These are phyloP conservation scores for Zasmidium angulare DNA, from an alignment of 2,329 filamentous ascomycete genomes.

Conservation along the genomic window DNA sequence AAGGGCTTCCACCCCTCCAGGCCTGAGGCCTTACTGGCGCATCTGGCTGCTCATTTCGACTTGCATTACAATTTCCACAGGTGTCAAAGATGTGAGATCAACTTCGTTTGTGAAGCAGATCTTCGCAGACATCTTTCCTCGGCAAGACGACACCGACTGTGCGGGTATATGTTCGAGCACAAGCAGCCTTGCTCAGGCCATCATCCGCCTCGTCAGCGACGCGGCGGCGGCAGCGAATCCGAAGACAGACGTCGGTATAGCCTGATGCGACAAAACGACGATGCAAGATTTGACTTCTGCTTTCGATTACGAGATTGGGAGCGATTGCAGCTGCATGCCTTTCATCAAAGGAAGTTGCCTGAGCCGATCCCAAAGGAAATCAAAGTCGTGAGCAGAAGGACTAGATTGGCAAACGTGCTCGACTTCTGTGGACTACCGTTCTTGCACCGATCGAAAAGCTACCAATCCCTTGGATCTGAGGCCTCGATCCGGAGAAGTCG, in stretches of 20 bases:
- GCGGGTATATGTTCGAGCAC: conserved; percentile 24
- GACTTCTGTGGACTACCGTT: not conserved
- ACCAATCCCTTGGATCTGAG: not conserved
- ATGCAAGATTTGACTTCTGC: conserved; percentile 20
- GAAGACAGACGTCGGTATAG: not conserved
- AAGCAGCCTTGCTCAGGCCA: conserved; percentile 19
- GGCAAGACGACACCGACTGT: conserved; percentile 10
- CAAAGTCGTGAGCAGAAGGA: not conserved
- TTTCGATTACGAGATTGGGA: conserved; percentile 24
- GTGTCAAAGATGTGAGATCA: conserved; percentile 20
- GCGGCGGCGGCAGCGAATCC: not conserved
- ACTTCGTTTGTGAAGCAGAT: conserved; percentile 20
- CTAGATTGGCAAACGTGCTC: not conserved
- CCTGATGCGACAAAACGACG: not conserved
- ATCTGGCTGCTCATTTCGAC: conserved; percentile 8
- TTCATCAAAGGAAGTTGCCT: not conserved
- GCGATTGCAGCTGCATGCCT: conserved; percentile 15
- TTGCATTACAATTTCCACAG: conserved; percentile 6
- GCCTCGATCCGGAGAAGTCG: not conserved
- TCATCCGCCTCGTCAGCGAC: conserved; percentile 15
- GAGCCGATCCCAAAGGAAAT: not conserved
- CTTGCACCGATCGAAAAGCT: not conserved
- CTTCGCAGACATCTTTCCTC: conserved; percentile 12
- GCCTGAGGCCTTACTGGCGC: conserved; percentile 3
- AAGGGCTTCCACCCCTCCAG: conserved; percentile 2